Percentiles rank a stretch among this genome's conserved stretches.
Evolutionary conservation across 176 grass and related monocot genomes (phyloP).

Genomic region (sorghum (Sorghum bicolor)): Sorghum_bicolor_NCBIv3 NC_012873.2:66899501-66900000

Average conservation of each 20-base stretch:
- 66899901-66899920: conserved; percentile 51
- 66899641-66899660: background rate
- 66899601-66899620: background rate
- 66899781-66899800: conserved; percentile 4
- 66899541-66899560: background rate
- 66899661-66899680: background rate
- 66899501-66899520: background rate
- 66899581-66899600: background rate
- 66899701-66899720: background rate
- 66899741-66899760: background rate
- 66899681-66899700: background rate
- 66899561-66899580: background rate
- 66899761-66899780: background rate
- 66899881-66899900: conserved; percentile 33
- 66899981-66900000: background rate
- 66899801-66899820: background rate
- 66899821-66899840: conserved; percentile 1
- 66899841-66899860: background rate
- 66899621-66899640: background rate
- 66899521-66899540: background rate
- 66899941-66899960: background rate
- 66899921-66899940: background rate
- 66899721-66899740: background rate
- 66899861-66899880: conserved; percentile 17
- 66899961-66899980: conserved; percentile 14